phyloP scores from a whole-genome alignment of 2,329 filamentous ascomycete species.

The Polychaeton citri region DNA sequence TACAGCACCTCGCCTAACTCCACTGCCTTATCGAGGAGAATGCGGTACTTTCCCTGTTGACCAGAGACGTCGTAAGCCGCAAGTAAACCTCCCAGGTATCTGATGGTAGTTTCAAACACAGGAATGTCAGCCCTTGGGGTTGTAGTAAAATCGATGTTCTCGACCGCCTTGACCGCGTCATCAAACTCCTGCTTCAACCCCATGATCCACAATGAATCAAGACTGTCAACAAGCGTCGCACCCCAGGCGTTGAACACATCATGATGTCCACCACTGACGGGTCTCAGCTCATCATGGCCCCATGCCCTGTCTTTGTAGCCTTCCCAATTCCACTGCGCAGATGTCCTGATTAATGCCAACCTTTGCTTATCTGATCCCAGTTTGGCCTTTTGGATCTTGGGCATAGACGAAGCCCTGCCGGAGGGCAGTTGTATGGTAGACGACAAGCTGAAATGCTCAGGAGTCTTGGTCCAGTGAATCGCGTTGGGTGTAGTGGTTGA shows the following conservation, averaged over 20 bases:
- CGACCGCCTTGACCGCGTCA: slow-evolving; percentile 56
- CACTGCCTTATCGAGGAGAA: slow-evolving; percentile 63
- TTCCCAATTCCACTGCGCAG: slow-evolving; percentile 66
- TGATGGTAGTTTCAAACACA: slow-evolving; percentile 86
- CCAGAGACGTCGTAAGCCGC: slow-evolving; percentile 78
- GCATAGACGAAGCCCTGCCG: slow-evolving; percentile 54
- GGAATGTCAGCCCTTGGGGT: slow-evolving; percentile 57
- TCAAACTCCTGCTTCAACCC: slow-evolving; percentile 66
- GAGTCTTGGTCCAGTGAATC: slow-evolving; percentile 60
- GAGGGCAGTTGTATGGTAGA: slow-evolving; percentile 66
- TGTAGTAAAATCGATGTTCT: slow-evolving; percentile 70
- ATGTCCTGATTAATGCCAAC: slow-evolving; percentile 53
- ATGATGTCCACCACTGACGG: slow-evolving; percentile 51
- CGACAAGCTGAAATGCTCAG: slow-evolving; percentile 58
- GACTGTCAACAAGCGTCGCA: slow-evolving; percentile 68
- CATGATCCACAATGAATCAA: slow-evolving; percentile 84
- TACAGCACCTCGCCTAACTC: slow-evolving; percentile 72
- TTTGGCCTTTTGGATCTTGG: slow-evolving; percentile 57
- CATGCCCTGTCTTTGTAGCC: slow-evolving; percentile 72
- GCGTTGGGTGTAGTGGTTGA: slow-evolving; percentile 1
- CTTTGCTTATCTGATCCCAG: slow-evolving; percentile 48
- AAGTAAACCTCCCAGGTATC: slow-evolving; percentile 76
- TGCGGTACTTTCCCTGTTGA: slow-evolving; percentile 41
- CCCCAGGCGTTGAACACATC: slow-evolving; percentile 90
- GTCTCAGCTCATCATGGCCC: slow-evolving; percentile 74